phyloP scores from a whole-genome alignment of 148 eudicot species.

The Silene conica region DNA sequence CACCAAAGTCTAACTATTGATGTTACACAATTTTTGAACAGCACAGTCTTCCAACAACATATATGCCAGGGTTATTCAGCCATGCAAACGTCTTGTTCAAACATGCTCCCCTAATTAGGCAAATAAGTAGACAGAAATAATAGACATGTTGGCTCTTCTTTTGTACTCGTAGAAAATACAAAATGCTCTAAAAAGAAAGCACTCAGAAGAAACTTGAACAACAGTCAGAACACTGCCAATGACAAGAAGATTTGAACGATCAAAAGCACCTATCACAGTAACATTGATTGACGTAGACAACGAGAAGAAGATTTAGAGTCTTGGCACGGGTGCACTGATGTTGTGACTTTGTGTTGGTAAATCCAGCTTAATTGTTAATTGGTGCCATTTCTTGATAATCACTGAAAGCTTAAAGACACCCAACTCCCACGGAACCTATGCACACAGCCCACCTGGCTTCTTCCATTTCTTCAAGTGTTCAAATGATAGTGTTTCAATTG shows the following conservation, averaged over 20 bases:
- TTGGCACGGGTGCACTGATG: neutral
- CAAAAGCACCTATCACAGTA: neutral
- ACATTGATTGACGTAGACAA: neutral
- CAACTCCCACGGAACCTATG: neutral
- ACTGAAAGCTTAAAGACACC: neutral
- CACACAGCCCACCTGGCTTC: neutral
- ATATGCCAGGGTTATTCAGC: neutral
- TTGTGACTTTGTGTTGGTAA: neutral
- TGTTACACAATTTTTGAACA: too few species aligned
- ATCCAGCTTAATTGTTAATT: neutral
- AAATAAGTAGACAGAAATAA: neutral
- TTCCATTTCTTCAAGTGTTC: constrained; percentile 1
- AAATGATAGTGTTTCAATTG: neutral
- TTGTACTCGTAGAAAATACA: too few species aligned
- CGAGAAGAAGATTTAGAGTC: too few species aligned
- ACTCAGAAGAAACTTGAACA: too few species aligned
- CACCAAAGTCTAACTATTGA: neutral
- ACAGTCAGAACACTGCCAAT: too few species aligned
- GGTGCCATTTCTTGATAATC: neutral
- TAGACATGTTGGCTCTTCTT: neutral
- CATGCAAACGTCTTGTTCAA: neutral
- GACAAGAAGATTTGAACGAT: neutral
- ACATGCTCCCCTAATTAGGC: neutral
- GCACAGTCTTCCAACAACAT: too few species aligned
- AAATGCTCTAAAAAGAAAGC: too few species aligned